Base-by-base conservation (phyloP, 768 basidiomycete species). In the Gloeostereum incarnatum region DNA sequence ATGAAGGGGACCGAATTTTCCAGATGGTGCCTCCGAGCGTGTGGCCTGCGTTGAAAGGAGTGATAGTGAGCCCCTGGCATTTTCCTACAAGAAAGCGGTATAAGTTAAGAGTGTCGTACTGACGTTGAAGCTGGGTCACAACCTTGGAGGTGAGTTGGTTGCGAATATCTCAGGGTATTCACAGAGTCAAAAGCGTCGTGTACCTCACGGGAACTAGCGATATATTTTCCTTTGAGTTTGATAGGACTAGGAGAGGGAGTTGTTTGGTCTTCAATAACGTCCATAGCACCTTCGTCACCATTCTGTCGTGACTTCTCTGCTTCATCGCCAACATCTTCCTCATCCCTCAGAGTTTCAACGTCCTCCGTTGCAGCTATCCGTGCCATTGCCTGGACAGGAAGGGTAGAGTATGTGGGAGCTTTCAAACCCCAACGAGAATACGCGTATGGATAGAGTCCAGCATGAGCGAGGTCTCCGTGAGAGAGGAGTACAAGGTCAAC, bases 1-100 rank as follows among this genome's bases (percentile, higher is more conserved):
- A 88, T 0, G 92, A 91, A 2, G 96, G 92, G 0, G 93, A 97
- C n/a, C 96, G 81, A 44, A 99, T 85, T 55, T 97, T 97, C 92
- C 92, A 98, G 45, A 99, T 86, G 4, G 93, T 90, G 31, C 94
- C 96, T 43, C 96, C 96, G 11, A 99, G 73, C 0, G 89, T 89
- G 57, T 97, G 93, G 0, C 94, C 96, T 9, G 91, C 85, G 50
- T 87, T 84, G 60, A 92, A 96, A 1, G 96, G 91, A 13, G 92
- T 93, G 45, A 99, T 87, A 2, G 91, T 93, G 50, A 93, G 63
- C 13, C 89, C 89, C 55, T 92, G 86, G 51, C 87, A 89, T 65
- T 91, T 88, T 36, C 90, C 87, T 86, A 52, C 23, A 44, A 25
- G 34, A 22, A 25, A 22, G 19, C 16, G 17, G n/a, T 31, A 43